Percentiles rank a stretch among this genome's conserved stretches.
Conservation (phyloP, 2,329 filamentous ascomycete genomes). For the Aspergillus pseudotamarii region DNA sequence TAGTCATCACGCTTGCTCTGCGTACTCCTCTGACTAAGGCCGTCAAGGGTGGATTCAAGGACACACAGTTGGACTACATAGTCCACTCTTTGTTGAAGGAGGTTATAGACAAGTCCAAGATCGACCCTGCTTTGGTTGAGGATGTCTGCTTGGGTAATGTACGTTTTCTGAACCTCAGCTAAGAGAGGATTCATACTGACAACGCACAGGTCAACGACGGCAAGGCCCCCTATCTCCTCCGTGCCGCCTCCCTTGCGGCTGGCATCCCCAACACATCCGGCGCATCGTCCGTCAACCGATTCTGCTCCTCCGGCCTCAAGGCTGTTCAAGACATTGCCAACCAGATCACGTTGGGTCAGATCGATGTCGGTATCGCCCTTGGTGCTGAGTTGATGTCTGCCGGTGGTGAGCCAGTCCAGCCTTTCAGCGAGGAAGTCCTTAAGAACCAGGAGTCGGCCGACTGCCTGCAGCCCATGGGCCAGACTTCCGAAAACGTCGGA, state of each 20-base stretch:
- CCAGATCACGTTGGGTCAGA: constrained; percentile 76
- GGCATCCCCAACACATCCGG: constrained; percentile 90
- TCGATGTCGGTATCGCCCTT: constrained; percentile 83
- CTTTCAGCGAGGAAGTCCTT: constrained; percentile 78
- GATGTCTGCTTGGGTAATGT: constrained; percentile 94
- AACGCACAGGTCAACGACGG: constrained; percentile 69
- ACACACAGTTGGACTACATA: constrained; percentile 85
- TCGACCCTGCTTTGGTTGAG: constrained; percentile 80
- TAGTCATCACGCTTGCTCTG: constrained; percentile 91
- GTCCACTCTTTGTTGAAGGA: constrained; percentile 81
- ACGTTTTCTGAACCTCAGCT: constrained; percentile 34
- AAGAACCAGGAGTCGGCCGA: constrained; percentile 76
- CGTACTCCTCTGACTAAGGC: constrained; percentile 89
- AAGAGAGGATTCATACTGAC: constrained; percentile 8
- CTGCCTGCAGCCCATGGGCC: constrained; percentile 95
- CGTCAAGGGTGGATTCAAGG: constrained; percentile 91
- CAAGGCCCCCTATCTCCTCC: constrained; percentile 88
- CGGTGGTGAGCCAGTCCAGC: constrained; percentile 70
- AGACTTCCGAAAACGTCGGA: constrained; percentile 95
- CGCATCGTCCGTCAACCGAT: constrained; percentile 84
- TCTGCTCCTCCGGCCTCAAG: constrained; percentile 96
- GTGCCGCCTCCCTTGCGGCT: constrained; percentile 84
- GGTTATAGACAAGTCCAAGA: constrained; percentile 68
- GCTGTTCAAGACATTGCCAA: constrained; percentile 93
- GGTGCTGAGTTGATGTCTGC: constrained; percentile 87